Base-by-base conservation (phyloP, 805 yeast genomes). In the Wickerhamiella bombiphila region DNA sequence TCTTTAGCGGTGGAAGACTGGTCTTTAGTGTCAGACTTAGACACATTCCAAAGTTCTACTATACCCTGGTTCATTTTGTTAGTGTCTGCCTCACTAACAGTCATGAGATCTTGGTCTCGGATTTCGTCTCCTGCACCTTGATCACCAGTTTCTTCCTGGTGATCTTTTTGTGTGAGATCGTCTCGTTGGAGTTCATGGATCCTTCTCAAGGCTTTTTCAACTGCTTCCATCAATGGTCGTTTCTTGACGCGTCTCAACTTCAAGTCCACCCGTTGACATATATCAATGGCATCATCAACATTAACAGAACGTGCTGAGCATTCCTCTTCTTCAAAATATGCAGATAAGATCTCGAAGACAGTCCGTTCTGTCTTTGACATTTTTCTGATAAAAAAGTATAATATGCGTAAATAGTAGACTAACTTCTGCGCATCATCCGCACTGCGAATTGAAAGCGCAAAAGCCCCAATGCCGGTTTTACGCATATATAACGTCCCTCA, bases 61-160 rank as follows among this genome's bases (percentile, higher is more conserved):
- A 86, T 78, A 16, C 78, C 71, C 51, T 76, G 81, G 55, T 88
- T 88, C 60, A 83, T 68, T 3, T 69, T 61, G 49, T 86, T 86
- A 2, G 65, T 54, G 40, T 80, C 81, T 35, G 61, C 63, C 9
- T 45, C 56, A 25, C 44, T 35, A 4, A 70, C 82, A 3, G 69
- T 72, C 80, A 81, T 73, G 40, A 82, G 47, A 18, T 70, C 70
- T 15, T 63, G 62, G 6, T 56, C 63, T 19, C 61, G 54, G 5
- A 45, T 22, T 7, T 46, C 57, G 32, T 64, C 66, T 22, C 57
- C 56, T 30, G 69, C 73, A 33, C 65, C 58, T 22, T 56, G 57
- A 17, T 45, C 28, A 6, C 58, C 52, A 55, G 1, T 46, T 47
- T 11, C 21, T 15, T 15, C 15, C 26, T 14, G 17, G 11, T 33